These are phyloP conservation scores for Colletotrichum liriopes DNA, from an alignment of 2,329 filamentous ascomycete species.

Conservation along the genomic window DNA sequence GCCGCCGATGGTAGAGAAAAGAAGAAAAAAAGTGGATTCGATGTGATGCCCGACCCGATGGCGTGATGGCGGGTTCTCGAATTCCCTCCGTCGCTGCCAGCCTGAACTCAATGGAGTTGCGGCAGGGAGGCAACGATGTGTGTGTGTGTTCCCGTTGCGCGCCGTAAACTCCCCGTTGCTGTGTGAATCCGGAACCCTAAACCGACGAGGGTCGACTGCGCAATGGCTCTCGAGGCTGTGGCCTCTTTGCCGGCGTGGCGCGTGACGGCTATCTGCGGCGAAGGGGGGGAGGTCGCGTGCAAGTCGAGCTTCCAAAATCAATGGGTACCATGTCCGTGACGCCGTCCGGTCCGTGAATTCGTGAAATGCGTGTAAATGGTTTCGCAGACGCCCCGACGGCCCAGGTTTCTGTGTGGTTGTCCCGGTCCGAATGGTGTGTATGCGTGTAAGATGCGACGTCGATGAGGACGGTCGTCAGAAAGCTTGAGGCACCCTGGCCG, in stretches of 20 bases:
- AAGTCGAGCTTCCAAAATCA: neutral
- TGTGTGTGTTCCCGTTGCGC: neutral
- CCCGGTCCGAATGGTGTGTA: neutral
- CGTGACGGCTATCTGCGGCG: neutral
- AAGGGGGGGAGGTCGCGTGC: neutral
- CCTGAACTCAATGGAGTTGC: neutral
- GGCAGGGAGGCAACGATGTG: neutral
- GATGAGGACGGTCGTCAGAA: neutral
- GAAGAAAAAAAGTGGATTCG: constrained; percentile 25
- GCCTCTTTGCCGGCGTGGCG: neutral
- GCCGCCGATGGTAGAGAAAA: neutral
- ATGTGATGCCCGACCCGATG: constrained; percentile 32
- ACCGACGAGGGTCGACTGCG: neutral
- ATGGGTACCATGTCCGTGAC: neutral
- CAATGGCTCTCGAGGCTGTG: neutral
- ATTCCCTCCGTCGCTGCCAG: neutral
- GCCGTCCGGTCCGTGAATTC: constrained; percentile 14
- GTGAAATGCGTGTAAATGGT: neutral
- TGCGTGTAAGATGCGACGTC: neutral
- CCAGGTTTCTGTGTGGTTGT: neutral
- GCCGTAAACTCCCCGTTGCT: constrained; percentile 17
- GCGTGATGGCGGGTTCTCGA: constrained; percentile 15
- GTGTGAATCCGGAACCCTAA: neutral
- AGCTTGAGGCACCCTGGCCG: neutral
- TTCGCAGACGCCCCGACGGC: neutral